phyloP scores from a whole-genome alignment of 352 stramenopile species.

The Globisporangium okanoganense region DNA sequence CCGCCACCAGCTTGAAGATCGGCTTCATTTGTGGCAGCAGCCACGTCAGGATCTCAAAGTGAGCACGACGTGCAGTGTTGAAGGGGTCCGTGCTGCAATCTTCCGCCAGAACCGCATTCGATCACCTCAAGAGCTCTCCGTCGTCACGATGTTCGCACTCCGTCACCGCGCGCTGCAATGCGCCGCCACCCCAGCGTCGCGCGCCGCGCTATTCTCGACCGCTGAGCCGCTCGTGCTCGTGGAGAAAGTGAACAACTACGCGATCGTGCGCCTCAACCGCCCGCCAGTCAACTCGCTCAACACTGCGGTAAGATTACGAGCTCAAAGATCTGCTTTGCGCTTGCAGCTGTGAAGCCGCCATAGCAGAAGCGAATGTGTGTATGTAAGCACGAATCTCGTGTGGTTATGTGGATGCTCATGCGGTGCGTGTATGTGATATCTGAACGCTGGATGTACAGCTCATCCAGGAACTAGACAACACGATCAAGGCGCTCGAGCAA shows the following conservation, averaged over 20 bases:
- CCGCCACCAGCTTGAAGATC: not conserved
- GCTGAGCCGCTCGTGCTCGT: conserved; percentile 61
- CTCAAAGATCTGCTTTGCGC: not conserved
- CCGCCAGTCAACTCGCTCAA: conserved; percentile 82
- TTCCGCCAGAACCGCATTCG: conserved; percentile 8
- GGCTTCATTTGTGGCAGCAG: conserved; percentile 15
- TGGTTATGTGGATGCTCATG: not conserved
- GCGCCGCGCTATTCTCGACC: conserved; percentile 25
- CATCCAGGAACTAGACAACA: conserved; percentile 60
- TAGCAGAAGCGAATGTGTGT: too few relatives aligned
- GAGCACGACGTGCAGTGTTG: not conserved
- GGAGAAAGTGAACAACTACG: conserved; percentile 69
- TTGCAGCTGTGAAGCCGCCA: not conserved
- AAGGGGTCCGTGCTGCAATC: not conserved
- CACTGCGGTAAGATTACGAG: conserved; percentile 38
- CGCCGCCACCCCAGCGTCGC: not conserved
- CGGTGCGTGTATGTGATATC: not conserved
- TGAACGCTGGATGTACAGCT: conserved; percentile 28
- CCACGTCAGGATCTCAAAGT: conserved; percentile 37
- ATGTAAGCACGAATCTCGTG: too few relatives aligned
- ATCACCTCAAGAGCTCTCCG: conserved; percentile 8
- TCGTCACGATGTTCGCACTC: conserved; percentile 11
- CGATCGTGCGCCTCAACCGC: conserved; percentile 77
- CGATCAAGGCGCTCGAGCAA: conserved; percentile 66
- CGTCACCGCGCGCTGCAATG: conserved; percentile 8